phyloP scores from a whole-genome alignment of 371 early-diverging fungal genomes.

The Amoeboaphelidium protococcarum region DNA sequence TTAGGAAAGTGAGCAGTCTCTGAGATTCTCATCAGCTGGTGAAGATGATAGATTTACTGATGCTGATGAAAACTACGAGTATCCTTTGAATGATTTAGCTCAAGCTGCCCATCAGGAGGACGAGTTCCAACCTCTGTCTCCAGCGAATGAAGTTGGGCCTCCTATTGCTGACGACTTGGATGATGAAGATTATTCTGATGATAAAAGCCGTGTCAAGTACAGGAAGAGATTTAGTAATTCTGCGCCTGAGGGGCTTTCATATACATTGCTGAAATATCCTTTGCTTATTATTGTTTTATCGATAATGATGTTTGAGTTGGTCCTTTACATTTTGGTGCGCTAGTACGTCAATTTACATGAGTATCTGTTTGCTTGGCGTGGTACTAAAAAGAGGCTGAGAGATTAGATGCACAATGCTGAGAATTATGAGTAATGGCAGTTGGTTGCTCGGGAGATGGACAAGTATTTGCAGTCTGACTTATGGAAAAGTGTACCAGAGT shows the following conservation, averaged over 20 bases:
- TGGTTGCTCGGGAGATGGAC: constrained; percentile 13
- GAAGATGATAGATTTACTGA: too few species aligned
- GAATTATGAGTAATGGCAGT: constrained; percentile 2
- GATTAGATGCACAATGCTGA: constrained; percentile 1
- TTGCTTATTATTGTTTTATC: constrained; percentile 28
- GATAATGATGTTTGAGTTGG: constrained; percentile 32
- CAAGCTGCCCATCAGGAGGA: too few species aligned
- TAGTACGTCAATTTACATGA: constrained; percentile 47
- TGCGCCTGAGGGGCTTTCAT: constrained; percentile 13
- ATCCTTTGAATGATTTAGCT: too few species aligned
- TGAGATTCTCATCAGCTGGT: too few species aligned
- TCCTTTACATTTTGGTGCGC: constrained; percentile 33
- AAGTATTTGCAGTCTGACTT: not conserved
- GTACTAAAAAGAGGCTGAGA: constrained; percentile 1
- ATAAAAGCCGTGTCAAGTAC: not conserved
- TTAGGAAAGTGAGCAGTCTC: too few species aligned
- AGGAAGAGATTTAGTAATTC: too few species aligned
- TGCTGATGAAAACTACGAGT: too few species aligned
- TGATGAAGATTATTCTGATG: not conserved
- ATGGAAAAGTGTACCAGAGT: constrained; percentile 11
- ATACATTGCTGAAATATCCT: constrained; percentile 26
- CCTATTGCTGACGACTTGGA: not conserved
- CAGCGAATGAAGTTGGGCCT: too few species aligned
- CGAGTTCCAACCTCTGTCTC: too few species aligned
- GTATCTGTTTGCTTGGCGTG: constrained; percentile 31